phyloP scores from a whole-genome alignment of 2,329 filamentous ascomycete species.

The Davidsoniella virescens region DNA sequence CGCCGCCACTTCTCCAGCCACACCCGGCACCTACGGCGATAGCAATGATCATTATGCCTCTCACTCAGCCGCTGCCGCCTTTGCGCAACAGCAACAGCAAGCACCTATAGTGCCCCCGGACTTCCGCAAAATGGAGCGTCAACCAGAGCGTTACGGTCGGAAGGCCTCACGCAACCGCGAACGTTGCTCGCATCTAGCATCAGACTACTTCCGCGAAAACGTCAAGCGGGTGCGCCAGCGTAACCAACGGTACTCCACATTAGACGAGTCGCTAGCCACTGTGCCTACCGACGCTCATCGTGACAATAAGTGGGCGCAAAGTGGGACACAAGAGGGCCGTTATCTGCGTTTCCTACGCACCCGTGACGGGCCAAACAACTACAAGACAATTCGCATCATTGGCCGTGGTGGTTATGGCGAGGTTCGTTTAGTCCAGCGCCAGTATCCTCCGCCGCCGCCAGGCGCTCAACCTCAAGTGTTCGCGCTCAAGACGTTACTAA shows the following conservation, averaged over 20 bases:
- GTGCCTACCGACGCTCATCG: not conserved
- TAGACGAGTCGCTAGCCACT: constrained; percentile 6
- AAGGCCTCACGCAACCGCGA: constrained; percentile 11
- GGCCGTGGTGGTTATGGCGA: constrained; percentile 70
- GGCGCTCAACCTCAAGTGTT: constrained; percentile 57
- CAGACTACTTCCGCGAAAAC: constrained; percentile 11
- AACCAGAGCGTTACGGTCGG: constrained; percentile 10
- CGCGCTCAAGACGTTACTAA: constrained; percentile 62
- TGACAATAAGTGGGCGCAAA: constrained; percentile 10
- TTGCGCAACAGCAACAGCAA: not conserved
- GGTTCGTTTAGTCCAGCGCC: constrained; percentile 60
- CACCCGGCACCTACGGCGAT: not conserved
- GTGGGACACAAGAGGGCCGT: constrained; percentile 35
- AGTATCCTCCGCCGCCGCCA: constrained; percentile 19
- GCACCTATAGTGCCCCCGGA: not conserved
- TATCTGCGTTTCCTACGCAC: constrained; percentile 60
- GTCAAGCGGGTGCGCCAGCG: constrained; percentile 11
- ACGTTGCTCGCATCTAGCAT: constrained; percentile 10
- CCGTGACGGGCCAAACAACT: constrained; percentile 53
- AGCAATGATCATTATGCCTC: not conserved
- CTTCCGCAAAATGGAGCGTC: constrained; percentile 12
- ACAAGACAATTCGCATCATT: constrained; percentile 61
- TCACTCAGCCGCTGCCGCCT: not conserved
- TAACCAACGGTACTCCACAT: constrained; percentile 9
- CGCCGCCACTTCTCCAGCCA: not conserved